Conservation (phyloP, 768 basidiomycete species). For the Tricholoma flavovirens region DNA sequence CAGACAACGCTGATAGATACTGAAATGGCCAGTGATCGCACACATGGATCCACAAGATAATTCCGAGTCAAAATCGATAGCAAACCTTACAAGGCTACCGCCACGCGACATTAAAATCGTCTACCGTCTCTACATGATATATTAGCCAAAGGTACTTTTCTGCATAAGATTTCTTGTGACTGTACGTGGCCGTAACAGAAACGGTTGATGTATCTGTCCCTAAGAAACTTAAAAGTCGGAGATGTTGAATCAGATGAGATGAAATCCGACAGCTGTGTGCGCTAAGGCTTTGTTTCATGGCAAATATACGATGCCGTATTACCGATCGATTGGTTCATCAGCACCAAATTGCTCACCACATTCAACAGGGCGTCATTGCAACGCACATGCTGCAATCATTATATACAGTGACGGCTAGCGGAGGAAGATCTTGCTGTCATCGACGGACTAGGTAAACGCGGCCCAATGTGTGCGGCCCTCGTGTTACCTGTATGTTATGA, state of each 20-base stretch:
- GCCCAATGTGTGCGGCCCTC: constrained; percentile 5
- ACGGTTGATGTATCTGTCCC: neutral
- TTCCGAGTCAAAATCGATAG: neutral
- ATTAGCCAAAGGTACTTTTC: too few species aligned
- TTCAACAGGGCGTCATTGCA: neutral
- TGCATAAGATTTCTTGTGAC: too few species aligned
- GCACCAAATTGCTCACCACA: neutral
- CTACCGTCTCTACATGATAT: too few species aligned
- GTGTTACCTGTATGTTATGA: neutral
- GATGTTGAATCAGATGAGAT: neutral
- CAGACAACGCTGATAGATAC: too few species aligned
- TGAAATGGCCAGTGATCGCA: neutral
- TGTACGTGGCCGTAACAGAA: too few species aligned
- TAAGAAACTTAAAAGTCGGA: neutral
- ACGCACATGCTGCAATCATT: too few species aligned
- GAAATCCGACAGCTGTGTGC: too few species aligned
- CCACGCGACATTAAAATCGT: neutral
- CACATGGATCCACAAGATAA: neutral
- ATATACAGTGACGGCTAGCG: too few species aligned
- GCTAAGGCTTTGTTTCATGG: neutral
- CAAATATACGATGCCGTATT: neutral
- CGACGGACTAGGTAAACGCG: constrained; percentile 4
- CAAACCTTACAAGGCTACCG: too few species aligned
- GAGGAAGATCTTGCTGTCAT: neutral
- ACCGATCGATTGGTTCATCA: too few species aligned